phyloP scores from a whole-genome alignment of 1,139 yeast genomes.

The Candida tropicalis region DNA sequence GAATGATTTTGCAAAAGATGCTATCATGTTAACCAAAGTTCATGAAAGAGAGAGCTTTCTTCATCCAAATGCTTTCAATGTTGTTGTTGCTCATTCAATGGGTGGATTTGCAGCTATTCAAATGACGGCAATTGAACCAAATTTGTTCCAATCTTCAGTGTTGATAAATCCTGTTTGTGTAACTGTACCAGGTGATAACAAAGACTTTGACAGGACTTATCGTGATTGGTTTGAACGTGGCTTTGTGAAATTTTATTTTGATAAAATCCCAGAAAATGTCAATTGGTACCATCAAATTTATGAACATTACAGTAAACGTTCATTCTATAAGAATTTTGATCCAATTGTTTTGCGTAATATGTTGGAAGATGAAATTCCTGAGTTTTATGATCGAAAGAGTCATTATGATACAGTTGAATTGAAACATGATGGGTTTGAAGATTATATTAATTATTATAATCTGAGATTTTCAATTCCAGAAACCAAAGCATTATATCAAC shows the following conservation, averaged over 20 bases:
- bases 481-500: constrained; percentile 26
- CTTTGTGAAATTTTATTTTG: constrained; percentile 17
- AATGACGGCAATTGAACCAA: constrained; percentile 55
- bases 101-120: constrained; percentile 61
- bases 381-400: constrained; percentile 38
- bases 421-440: constrained; percentile 17
- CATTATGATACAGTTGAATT: constrained; percentile 28
- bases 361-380: constrained; percentile 37
- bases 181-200: constrained; percentile 16
- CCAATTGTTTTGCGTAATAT: constrained; percentile 50
- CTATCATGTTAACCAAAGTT: constrained; percentile 44
- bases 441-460: constrained; percentile 14
- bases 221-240: constrained; percentile 26
- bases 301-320: constrained; percentile 41
- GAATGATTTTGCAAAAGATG: constrained; percentile 67
- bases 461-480: constrained; percentile 39
- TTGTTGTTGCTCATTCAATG: constrained; percentile 71
- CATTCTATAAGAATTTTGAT: constrained; percentile 50
- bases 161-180: constrained; percentile 62
- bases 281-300: constrained; percentile 39
- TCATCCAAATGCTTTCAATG: constrained; percentile 39
- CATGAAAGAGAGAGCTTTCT: constrained; percentile 31
- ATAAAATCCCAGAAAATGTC: constrained; percentile 15
- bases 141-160: constrained; percentile 56
- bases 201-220: constrained; percentile 21